Evolutionary conservation across 2,329 filamentous ascomycete genomes (phyloP).

Genomic region (Cordyceps militaris): DNA sequence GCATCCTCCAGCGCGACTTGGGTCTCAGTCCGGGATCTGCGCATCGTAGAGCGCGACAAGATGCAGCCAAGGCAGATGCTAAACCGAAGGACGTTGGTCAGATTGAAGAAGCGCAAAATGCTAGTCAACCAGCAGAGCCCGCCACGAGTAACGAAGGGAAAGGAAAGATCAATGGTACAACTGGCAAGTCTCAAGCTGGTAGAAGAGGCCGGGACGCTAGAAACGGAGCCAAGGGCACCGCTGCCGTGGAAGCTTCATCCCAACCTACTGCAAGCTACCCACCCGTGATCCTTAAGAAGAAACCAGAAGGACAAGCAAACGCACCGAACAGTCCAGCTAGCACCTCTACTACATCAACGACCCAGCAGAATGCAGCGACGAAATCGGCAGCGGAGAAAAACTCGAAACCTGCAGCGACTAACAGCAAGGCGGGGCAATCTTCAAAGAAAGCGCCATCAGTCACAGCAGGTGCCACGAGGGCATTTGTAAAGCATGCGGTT

Average conservation of each 20-base stretch:
- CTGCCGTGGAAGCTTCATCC: conserved; percentile 26
- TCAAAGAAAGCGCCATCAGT: conserved; percentile 29
- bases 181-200: conserved; percentile 13
- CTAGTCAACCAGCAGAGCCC: background rate
- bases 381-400: conserved; percentile 24
- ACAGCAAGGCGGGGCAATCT: conserved; percentile 20
- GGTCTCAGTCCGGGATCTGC: conserved; percentile 57
- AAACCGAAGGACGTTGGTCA: conserved; percentile 17
- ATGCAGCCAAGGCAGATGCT: conserved; percentile 49
- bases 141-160: conserved; percentile 14
- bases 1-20: conserved; percentile 59
- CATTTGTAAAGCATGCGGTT: conserved; percentile 77
- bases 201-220: conserved; percentile 31
- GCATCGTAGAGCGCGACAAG: conserved; percentile 52
- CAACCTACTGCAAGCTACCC: conserved; percentile 23
- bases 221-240: conserved; percentile 31
- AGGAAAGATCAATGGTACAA: conserved; percentile 15
- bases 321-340: conserved; percentile 16
- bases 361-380: conserved; percentile 21
- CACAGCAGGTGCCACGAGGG: conserved; percentile 49
- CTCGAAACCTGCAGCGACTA: conserved; percentile 32
- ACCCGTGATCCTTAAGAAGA: conserved; percentile 37
- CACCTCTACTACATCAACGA: background rate
- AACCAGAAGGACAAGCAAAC: conserved; percentile 24
- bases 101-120: background rate